Base-by-base conservation (phyloP, 768 basidiomycete genomes). In the Tricholoma saponaceum region DNA sequence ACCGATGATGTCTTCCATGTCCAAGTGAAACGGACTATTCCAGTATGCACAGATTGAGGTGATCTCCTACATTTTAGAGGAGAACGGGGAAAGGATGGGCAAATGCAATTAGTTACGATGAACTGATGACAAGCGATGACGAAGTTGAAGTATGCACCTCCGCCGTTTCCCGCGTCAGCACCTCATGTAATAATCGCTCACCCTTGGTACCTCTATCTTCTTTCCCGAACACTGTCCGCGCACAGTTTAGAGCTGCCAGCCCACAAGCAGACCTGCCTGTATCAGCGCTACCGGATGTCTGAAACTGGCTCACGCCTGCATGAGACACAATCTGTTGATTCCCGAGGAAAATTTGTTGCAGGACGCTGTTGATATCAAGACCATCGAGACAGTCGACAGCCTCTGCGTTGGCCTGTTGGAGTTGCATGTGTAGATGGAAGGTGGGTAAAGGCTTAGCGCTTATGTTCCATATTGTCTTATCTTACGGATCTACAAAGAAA, bases 241-340 rank as follows among this genome's bases (percentile, higher is more conserved):
- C 83, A 59, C 84, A 86, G 64, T 88, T 87, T 64, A 88, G 68
- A 1, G 83, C 81, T 22, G 87, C 86, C 23, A 89, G 74, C 16
- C 87, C 87, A 59, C 86, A 89, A 2, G 85, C 78, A 41, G 86
- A 67, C 52, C 62, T 60, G 33, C 69, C 81, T n/a, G 23, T 47
- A 33, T 51, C 37, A 16, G 28, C 69, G 67, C 5, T 77, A 74
- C 10, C 76, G 73, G n/a, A 69, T 69, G 1, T 56, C 60, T 51
- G 55, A 58, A 86, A 88, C 60, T 87, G 86, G 46, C 85, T 81
- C 12, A 81, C 76, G 16, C 84, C 81, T 5, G 64, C 67, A 58
- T 79, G 76, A 1, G 79, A 81, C 37, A 81, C 73, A 33, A 80
- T 70, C 37, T 67, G 64, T 57, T 74, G 73, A 28, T 70, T 69